Evolutionary conservation across 108 stramenopile genomes (phyloP).

Genomic region (Conticribra weissflogii): DNA sequence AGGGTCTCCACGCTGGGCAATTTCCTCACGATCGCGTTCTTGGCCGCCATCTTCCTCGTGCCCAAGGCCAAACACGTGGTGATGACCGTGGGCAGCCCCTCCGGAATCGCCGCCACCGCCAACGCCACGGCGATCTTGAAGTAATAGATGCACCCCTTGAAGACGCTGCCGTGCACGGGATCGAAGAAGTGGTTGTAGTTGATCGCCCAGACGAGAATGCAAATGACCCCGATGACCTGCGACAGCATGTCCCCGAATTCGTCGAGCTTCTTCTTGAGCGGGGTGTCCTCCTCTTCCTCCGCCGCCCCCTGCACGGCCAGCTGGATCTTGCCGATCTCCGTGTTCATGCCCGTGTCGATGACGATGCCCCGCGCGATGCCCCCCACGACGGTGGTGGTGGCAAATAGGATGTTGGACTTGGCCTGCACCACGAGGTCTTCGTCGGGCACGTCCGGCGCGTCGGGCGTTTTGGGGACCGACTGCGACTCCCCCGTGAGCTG

Average conservation of each 20-base stretch:
- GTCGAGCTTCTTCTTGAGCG: slow-evolving; percentile 85
- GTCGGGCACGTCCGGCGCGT: slow-evolving; percentile 18
- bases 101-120: slow-evolving; percentile 89
- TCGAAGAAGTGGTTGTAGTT: slow-evolving; percentile 67
- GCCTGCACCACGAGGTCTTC: slow-evolving; percentile 56
- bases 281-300: slow-evolving; percentile 74
- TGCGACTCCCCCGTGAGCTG: slow-evolving; percentile 58
- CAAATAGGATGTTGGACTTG: slow-evolving; percentile 84
- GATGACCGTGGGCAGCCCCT: slow-evolving; percentile 83
- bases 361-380: slow-evolving; percentile 76
- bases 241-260: slow-evolving; percentile 79
- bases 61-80: slow-evolving; percentile 83
- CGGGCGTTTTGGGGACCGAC: slow-evolving; percentile 33
- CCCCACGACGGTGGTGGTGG: slow-evolving; percentile 74
- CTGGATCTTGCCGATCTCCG: slow-evolving; percentile 85
- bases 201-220: slow-evolving; percentile 75
- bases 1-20: slow-evolving; percentile 89
- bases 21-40: slow-evolving; percentile 54
- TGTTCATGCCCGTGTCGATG: slow-evolving; percentile 68
- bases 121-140: slow-evolving; percentile 89
- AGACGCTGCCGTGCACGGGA: slow-evolving; percentile 61
- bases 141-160: slow-evolving; percentile 70
- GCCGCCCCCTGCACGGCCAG: slow-evolving; percentile 54
- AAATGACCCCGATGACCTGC: slow-evolving; percentile 77
- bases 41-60: slow-evolving; percentile 70